Conservation (phyloP, 148 eudicot genomes). For the Nepenthes mirabilis region DNA sequence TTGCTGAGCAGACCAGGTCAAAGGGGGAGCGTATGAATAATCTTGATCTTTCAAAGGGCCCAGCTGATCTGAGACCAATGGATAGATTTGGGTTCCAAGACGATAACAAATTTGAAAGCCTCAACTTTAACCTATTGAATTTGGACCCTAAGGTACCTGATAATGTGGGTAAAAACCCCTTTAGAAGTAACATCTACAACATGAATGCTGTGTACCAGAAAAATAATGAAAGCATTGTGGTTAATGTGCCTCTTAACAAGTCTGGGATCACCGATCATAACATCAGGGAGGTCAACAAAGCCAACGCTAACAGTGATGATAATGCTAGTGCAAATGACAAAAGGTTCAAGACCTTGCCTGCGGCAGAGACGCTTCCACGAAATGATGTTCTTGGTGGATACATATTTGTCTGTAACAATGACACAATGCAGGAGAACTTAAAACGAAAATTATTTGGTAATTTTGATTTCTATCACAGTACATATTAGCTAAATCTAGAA, state of each 20-base stretch:
- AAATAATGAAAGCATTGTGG: conserved; percentile 32
- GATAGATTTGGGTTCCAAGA: conserved; percentile 62
- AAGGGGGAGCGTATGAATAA: conserved; percentile 82
- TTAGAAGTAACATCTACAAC: conserved; percentile 43
- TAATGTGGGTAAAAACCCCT: conserved; percentile 29
- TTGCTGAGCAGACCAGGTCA: conserved; percentile 87
- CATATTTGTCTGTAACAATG: conserved; percentile 83
- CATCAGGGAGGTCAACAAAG: conserved; percentile 42
- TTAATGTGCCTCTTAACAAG: conserved; percentile 45
- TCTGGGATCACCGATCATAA: conserved; percentile 24
- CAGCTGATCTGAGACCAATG: conserved; percentile 46
- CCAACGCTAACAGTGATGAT: conserved; percentile 25
- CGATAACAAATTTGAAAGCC: conserved; percentile 73
- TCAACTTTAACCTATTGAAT: conserved; percentile 74
- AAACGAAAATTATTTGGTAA: conserved; percentile 88
- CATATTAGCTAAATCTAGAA: not conserved
- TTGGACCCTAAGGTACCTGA: conserved; percentile 55
- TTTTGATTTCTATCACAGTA: not conserved
- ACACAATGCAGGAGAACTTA: conserved; percentile 75
- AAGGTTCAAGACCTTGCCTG: conserved; percentile 97
- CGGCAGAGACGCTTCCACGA: conserved; percentile 89
- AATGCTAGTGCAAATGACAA: conserved; percentile 46
- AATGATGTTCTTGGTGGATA: conserved; percentile 98
- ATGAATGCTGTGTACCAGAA: conserved; percentile 57
- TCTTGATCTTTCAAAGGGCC: conserved; percentile 68